Evolutionary conservation across 345 rosid genomes (phyloP).

Genomic region (Syzygium grande): DNA sequence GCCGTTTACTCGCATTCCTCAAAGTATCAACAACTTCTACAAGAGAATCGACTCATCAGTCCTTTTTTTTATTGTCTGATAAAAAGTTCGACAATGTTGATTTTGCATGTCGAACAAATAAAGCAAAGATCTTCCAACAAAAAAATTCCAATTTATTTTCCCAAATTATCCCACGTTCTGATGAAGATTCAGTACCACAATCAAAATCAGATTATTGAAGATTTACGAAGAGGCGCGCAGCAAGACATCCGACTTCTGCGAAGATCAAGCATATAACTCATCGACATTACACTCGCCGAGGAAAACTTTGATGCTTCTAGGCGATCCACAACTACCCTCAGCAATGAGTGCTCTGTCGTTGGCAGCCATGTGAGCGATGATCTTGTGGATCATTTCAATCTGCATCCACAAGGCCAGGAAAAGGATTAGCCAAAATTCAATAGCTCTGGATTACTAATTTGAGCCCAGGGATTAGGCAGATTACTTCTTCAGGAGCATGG

Average conservation of each 20-base stretch:
- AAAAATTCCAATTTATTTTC: neutral
- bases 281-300: constrained; percentile 83
- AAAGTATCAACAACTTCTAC: neutral
- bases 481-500: constrained; percentile 78
- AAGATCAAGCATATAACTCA: constrained; percentile 36
- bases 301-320: constrained; percentile 78
- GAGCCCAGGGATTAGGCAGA: neutral
- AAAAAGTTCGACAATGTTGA: neutral
- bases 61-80: neutral
- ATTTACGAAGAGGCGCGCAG: neutral
- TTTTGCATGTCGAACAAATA: neutral
- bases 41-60: neutral
- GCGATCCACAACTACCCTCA: constrained; percentile 94
- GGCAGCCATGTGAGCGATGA: constrained; percentile 91
- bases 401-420: constrained; percentile 20
- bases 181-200: neutral
- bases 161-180: neutral
- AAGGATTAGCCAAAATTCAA: neutral
- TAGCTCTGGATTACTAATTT: neutral
- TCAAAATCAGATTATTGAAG: neutral
- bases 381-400: constrained; percentile 99
- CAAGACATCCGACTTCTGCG: neutral
- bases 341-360: constrained; percentile 87
- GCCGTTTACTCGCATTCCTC: neutral
- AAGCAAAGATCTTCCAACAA: neutral